phyloP scores from a whole-genome alignment of 1,284 basidiomycete species.

The Pseudozyma flocculosa region DNA sequence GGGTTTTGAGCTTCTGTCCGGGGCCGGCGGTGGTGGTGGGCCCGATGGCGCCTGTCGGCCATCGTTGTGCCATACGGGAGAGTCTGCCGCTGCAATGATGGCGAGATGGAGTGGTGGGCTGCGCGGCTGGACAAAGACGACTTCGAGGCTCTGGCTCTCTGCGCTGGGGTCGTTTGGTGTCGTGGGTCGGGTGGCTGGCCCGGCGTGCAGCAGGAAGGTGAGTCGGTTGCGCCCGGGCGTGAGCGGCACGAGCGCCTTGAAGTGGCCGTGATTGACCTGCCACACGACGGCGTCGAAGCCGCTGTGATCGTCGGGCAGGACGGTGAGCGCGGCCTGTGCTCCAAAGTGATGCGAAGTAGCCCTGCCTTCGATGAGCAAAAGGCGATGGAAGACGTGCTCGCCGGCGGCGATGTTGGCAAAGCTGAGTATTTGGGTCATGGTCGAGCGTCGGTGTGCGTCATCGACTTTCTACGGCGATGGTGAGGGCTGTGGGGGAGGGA shows the following conservation, averaged over 20 bases:
- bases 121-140: background rate
- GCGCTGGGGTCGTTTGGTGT: background rate
- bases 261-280: constrained; percentile 27
- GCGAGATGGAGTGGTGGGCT: constrained; percentile 26
- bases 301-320: constrained; percentile 3
- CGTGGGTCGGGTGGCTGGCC: background rate
- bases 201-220: constrained; percentile 2
- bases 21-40: constrained; percentile 4
- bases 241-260: constrained; percentile 33
- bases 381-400: constrained; percentile 22
- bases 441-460: too few relatives aligned
- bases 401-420: constrained; percentile 16
- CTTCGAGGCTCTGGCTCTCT: background rate
- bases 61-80: constrained; percentile 18
- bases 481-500: too few relatives aligned
- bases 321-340: constrained; percentile 5
- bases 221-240: constrained; percentile 14
- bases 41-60: constrained; percentile 11
- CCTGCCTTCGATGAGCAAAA: constrained; percentile 22
- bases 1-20: background rate
- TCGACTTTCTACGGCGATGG: too few relatives aligned
- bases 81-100: constrained; percentile 23
- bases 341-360: too few relatives aligned
- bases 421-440: background rate
- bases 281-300: constrained; percentile 18